phyloP scores from a whole-genome alignment of 2,329 filamentous ascomycete genomes.

The Laburnicola sp. region DNA sequence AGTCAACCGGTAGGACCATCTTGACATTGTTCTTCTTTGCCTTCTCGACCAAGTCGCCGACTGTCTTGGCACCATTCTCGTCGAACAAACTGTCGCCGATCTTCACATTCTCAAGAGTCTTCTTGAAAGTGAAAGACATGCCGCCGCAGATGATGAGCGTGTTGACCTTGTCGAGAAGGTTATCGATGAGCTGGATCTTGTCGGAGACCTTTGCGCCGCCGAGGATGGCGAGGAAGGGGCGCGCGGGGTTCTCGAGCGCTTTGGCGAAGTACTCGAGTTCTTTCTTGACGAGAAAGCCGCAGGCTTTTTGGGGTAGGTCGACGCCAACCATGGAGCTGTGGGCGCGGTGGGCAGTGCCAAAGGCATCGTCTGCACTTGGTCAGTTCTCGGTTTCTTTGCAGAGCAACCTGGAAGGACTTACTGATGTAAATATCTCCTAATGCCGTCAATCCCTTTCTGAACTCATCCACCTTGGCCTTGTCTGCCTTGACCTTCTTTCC shows the following conservation, averaged over 20 bases:
- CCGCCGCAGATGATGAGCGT: conserved; percentile 94
- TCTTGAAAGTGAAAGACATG: conserved; percentile 99
- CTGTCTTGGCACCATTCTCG: conserved; percentile 89
- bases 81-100: conserved; percentile 94
- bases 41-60: conserved; percentile 85
- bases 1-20: conserved; percentile 92
- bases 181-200: conserved; percentile 99
- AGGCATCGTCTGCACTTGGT: conserved; percentile 76
- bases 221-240: conserved; percentile 97
- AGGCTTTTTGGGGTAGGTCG: conserved; percentile 92
- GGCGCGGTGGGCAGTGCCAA: conserved; percentile 95
- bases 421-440: conserved; percentile 96
- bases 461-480: conserved; percentile 86
- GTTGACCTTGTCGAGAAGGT: conserved; percentile 97
- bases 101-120: conserved; percentile 86
- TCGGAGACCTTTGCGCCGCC: conserved; percentile 98
- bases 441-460: conserved; percentile 92
- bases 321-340: conserved; percentile 99
- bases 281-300: conserved; percentile 99
- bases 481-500: conserved; percentile 99
- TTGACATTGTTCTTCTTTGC: conserved; percentile 96
- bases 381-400: conserved; percentile 24
- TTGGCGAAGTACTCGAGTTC: conserved; percentile 99
- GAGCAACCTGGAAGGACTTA: conserved; percentile 51
- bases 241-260: conserved; percentile 88